Conservation (phyloP, 306 rosid species). For the Sindora glabra region DNA sequence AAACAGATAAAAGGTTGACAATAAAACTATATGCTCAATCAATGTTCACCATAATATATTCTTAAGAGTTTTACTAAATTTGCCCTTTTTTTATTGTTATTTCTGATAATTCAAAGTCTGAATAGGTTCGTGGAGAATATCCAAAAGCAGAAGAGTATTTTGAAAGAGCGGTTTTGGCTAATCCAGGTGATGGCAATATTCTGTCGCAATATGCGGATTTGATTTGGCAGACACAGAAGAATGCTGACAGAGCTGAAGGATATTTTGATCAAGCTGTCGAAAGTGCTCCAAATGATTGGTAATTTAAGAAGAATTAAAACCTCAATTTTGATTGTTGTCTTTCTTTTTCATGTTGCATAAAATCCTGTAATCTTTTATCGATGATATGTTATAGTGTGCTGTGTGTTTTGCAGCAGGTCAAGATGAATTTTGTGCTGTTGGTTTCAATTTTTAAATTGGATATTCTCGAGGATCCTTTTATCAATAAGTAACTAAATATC, state of each 20-base stretch:
- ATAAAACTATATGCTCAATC: not conserved
- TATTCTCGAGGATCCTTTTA: not conserved
- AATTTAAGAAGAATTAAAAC: too few species aligned
- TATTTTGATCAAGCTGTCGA: constrained; percentile 70
- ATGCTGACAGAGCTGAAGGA: constrained; percentile 51
- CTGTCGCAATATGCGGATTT: constrained; percentile 56
- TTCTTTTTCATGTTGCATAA: not conserved
- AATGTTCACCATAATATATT: not conserved
- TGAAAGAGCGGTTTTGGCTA: constrained; percentile 64
- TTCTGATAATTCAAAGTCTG: not conserved
- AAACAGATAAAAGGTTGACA: too few species aligned
- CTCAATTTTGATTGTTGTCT: not conserved
- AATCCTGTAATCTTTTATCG: not conserved
- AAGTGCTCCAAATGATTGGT: constrained; percentile 65
- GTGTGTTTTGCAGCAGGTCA: not conserved
- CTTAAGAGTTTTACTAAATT: too few species aligned
- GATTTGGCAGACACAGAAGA: constrained; percentile 58
- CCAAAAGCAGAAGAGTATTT: constrained; percentile 59
- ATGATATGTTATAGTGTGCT: not conserved
- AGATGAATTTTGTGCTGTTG: not conserved
- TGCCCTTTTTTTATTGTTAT: too few species aligned
- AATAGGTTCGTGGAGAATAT: constrained; percentile 61
- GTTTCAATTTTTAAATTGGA: too few species aligned
- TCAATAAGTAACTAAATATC: not conserved
- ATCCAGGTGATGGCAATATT: constrained; percentile 50